Evolutionary conservation across 139 green algal genomes (phyloP).

Genomic region (Micromonas commoda): DNA sequence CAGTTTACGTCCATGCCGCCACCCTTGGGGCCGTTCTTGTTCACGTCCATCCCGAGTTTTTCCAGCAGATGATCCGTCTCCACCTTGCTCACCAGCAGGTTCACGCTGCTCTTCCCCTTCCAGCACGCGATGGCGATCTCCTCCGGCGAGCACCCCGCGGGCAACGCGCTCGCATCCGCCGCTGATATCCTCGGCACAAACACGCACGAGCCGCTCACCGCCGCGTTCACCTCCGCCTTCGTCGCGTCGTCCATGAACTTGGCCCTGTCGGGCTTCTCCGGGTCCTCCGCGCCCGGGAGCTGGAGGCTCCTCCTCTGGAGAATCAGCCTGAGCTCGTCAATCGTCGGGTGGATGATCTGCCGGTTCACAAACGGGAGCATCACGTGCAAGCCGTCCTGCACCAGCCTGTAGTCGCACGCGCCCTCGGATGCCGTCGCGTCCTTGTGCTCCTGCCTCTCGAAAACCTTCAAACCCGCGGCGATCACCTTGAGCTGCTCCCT

Average conservation of each 20-base stretch:
- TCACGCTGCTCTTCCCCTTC: constrained; percentile 60
- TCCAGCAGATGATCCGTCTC: constrained; percentile 17
- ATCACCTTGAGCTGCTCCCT: constrained; percentile 67
- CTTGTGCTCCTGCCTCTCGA: constrained; percentile 74
- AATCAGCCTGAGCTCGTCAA: constrained; percentile 53
- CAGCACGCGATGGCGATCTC: constrained; percentile 72
- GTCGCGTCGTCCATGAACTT: constrained; percentile 36
- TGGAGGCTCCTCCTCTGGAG: constrained; percentile 45
- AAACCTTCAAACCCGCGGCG: constrained; percentile 75
- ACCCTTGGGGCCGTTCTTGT: background rate
- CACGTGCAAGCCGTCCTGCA: constrained; percentile 77
- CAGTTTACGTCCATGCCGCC: background rate
- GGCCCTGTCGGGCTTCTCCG: background rate
- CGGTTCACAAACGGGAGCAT: constrained; percentile 70
- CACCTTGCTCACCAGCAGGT: constrained; percentile 58
- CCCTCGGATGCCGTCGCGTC: background rate
- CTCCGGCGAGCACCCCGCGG: constrained; percentile 50
- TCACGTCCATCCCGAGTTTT: background rate
- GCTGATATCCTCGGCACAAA: constrained; percentile 21
- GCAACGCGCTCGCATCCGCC: constrained; percentile 42
- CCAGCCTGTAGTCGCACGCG: constrained; percentile 70
- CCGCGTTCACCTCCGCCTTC: constrained; percentile 30
- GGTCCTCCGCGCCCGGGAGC: constrained; percentile 35
- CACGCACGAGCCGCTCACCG: constrained; percentile 32
- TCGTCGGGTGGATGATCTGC: constrained; percentile 48